Evolutionary conservation across 2,329 filamentous ascomycete species (phyloP), one percentile per base, ranked within the genome.

Genomic region (Akanthomyces lecanii): DNA sequence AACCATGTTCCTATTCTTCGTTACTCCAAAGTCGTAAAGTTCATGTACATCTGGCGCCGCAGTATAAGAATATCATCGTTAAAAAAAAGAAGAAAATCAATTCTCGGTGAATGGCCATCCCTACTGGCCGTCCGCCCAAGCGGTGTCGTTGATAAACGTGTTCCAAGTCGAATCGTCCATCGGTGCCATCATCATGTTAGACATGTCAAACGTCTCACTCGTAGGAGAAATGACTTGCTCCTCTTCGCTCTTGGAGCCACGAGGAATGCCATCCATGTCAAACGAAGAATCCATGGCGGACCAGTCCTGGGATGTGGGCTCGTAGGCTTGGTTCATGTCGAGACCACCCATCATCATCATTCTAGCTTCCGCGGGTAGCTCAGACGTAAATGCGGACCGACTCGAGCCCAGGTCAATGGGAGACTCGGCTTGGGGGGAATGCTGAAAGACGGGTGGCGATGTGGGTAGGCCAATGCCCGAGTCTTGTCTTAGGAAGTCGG

Each of bases 311-410:
- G 42, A 6, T 66, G 21, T 38, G 40, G 21, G 59, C n/a, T 57
- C 40, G 53, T 67, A 65, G 0, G 70, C 69, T 6, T 71, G 69
- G 33, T 56, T 70, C 66, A 75, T 70, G 36, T 73, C 72, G 14
- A 75, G 59, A 7, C 73, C 73, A 7, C 63, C 64, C 45, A 72
- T 67, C 66, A 81, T 70, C 76, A 78, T 76, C 66, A 78, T 76
- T 66, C 75, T 79, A 2, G 76, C 73, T 55, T 81, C 78, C 1
- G 74, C 66, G 0, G 79, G 73, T 7, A 81, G 67, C 64, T 79
- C 75, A 0, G 77, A 68, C 0, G 78, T 80, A 58, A 81, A 81
- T 1, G 69, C 70, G 0, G 78, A 79, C 1, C 66, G 65, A 2
- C 67, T 66, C 0, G 71, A 62, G 44, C 66, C 61, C 52, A 67